phyloP scores from a whole-genome alignment of 2,329 filamentous ascomycete species.

The Calonectria montana region DNA sequence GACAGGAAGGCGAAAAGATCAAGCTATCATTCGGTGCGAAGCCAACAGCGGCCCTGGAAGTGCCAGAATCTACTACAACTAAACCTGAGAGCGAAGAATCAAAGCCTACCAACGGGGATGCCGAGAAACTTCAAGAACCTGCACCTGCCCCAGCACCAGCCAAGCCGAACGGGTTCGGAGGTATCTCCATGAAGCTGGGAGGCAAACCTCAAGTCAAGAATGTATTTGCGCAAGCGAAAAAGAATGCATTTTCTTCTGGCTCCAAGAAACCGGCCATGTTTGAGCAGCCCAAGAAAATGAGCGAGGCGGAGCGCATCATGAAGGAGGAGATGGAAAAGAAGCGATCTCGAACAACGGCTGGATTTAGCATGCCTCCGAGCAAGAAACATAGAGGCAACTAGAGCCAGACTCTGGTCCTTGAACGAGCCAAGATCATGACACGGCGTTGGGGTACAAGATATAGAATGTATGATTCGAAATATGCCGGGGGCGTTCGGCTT shows the following conservation, averaged over 20 bases:
- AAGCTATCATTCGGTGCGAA: constrained; percentile 74
- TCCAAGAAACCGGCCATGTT: constrained; percentile 70
- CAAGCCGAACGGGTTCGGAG: constrained; percentile 49
- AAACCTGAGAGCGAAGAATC: constrained; percentile 15
- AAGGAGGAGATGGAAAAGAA: constrained; percentile 83
- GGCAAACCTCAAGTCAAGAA: constrained; percentile 79
- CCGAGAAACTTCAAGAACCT: constrained; percentile 18
- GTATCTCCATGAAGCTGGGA: constrained; percentile 73
- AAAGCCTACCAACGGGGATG: constrained; percentile 13
- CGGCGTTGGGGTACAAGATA: constrained; percentile 19
- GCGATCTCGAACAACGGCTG: constrained; percentile 61
- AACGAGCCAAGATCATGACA: not conserved
- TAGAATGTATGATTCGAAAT: constrained; percentile 10
- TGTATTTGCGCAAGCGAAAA: constrained; percentile 75
- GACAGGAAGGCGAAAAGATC: constrained; percentile 80
- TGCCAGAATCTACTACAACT: constrained; percentile 26
- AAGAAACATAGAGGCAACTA: constrained; percentile 63
- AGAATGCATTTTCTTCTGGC: constrained; percentile 73
- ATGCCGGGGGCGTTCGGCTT: constrained; percentile 34
- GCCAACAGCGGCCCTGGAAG: constrained; percentile 39
- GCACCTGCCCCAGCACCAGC: constrained; percentile 29
- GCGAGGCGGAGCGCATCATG: constrained; percentile 90
- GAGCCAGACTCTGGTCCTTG: not conserved
- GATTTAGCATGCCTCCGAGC: constrained; percentile 57
- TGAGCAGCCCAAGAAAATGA: constrained; percentile 83